Base-by-base conservation (phyloP, 1,284 basidiomycete species). In the Gomphus bonarii region DNA sequence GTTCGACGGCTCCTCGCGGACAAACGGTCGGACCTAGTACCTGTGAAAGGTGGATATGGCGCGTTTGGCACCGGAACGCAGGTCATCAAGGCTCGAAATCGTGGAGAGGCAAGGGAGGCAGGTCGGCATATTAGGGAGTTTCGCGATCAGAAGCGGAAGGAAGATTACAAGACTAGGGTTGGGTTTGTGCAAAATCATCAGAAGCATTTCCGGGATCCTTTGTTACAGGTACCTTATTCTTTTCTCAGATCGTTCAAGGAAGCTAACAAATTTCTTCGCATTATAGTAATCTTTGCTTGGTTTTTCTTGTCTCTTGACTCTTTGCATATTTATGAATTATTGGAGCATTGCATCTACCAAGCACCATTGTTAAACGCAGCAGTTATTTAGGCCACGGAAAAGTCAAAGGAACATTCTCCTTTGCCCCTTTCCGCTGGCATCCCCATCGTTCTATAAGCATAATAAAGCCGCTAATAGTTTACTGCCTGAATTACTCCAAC, bases 51-150 rank as follows among this genome's bases (percentile, higher is more conserved):
- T 51, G 93, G 88, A 1, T 91, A 84, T 60, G 92, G 92, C 28
- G 91, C 89, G 3, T 93, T 78, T 66, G 92, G 92, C 2, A 71
- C 71, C 9, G 92, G 91, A 3, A 84, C 81, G 11, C 80, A 92
- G 43, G 84, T 93, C 11, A 80, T 97, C 60, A 91, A 88, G 68
- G 94, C 91, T n/a, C 78, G 92, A 49, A 98, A 98, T 73, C 80
- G 81, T 12, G 97, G 97, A 3, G 95, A 99, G 72, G 97, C 97
- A 2, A 80, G 80, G 59, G 90, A 97, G 72, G 97, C 95, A 14
- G 92, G 87, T 46, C 79, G 91, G 55, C 92, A 97, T 70, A 81
- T 92, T 1, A 78, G 83, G 57, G 86, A 95, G 65, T 92, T 91
- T 72, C 77, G 88, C 59, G 95, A 97, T 67, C 83, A 88, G 66